Base-by-base conservation (phyloP, 2,329 filamentous ascomycete species). In the Karstenula rhodostoma region DNA sequence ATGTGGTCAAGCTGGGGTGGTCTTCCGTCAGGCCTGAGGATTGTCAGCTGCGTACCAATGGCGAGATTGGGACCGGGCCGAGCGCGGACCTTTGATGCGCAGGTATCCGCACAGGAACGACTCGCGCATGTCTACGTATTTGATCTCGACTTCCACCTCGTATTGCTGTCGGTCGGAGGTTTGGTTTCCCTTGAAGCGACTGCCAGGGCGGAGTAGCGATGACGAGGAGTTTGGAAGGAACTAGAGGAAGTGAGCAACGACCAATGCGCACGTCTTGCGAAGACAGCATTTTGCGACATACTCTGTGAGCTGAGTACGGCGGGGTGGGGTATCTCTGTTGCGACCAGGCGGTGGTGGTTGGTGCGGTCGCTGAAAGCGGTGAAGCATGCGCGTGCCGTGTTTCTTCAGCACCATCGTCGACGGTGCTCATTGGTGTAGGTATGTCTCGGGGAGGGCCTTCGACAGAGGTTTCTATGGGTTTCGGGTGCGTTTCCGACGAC, bases 1-100 rank as follows among this genome's bases (percentile, higher is more conserved):
- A 99, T 1, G 95, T 99, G 9, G 94, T 98, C 53, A 99, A 84
- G n/a, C 94, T 97, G 13, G 94, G 94, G 76, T 98, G 94, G 79
- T 97, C 94, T 75, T 96, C 91, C 0, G 95, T 98, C 17, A 99
- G 84, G 55, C 94, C 94, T 97, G 67, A 12, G 13, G 43, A 40
- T 23, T 37, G 29, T 76, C 63, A 75, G 67, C 58, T 47, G 42
- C 47, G 25, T 51, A 37, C 29, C 9, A 8, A 40, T 35, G 42
- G n/a, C 1, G 49, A 43, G 42, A 55, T 7, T 17, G 15, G 8
- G 17, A 10, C 35, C 9, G 52, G 19, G 35, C 35, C n/a, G 42
- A 29, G 61, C 42, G 67, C 81, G 60, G 73, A 94, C 94, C 94
- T 89, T 97, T 92, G 67, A 99, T 99, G 68, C 92, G 91, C 66